phyloP scores from a whole-genome alignment of 192 early-diverging fungal genomes.

The Lobosporangium transversale region DNA sequence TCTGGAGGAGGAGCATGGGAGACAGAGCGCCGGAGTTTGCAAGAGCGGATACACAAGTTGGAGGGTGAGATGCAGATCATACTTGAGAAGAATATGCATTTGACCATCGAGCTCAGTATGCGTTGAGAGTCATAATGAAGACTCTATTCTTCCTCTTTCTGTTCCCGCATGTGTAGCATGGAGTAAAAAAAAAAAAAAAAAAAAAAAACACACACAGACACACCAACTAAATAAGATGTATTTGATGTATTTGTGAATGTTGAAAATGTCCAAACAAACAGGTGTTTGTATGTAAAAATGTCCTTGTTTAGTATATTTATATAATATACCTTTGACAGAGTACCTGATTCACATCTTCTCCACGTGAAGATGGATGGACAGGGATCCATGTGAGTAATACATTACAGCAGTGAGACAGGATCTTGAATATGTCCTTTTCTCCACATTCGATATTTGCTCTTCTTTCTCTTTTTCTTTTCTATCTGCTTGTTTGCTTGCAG shows the following conservation, averaged over 20 bases:
- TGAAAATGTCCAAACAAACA: too few species aligned
- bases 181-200: not conserved
- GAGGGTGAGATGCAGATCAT: slow-evolving; percentile 50
- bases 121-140: not conserved
- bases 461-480: not conserved
- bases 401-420: too few species aligned
- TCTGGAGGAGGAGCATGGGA: slow-evolving; percentile 18
- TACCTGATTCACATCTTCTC: too few species aligned
- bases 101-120: slow-evolving; percentile 52
- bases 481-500: not conserved
- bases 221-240: too few species aligned
- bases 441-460: not conserved
- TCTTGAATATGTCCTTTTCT: too few species aligned
- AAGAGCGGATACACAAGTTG: slow-evolving; percentile 29
- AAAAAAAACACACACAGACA: not conserved
- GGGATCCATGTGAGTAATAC: too few species aligned
- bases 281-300: too few species aligned
- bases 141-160: not conserved
- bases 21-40: slow-evolving; percentile 15
- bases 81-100: slow-evolving; percentile 53
- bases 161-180: too few species aligned
- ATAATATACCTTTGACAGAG: too few species aligned
- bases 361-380: too few species aligned
- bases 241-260: too few species aligned
- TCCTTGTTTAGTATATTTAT: too few species aligned